phyloP scores from a whole-genome alignment of 176 grass and related monocot genomes.

The Juncus inflexus region DNA sequence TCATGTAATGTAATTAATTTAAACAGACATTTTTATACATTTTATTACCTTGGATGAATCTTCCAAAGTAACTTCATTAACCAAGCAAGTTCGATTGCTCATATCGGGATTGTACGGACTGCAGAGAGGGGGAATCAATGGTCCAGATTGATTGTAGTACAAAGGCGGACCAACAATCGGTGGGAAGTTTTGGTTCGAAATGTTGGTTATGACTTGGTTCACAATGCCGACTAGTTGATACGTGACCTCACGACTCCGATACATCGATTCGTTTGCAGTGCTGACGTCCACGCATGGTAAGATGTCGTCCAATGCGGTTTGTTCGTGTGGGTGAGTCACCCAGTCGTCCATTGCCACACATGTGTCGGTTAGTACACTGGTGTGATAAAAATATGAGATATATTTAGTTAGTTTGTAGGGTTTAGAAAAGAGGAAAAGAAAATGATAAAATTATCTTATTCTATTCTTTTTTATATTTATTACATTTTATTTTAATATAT shows the following conservation, averaged over 20 bases:
- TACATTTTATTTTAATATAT: no score
- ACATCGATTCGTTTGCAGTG: conserved; percentile 67
- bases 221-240: conserved; percentile 72
- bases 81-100: conserved; percentile 38
- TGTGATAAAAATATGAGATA: neutral
- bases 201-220: conserved; percentile 81
- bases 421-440: neutral
- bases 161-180: conserved; percentile 33
- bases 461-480: neutral
- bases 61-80: conserved; percentile 50
- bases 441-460: neutral
- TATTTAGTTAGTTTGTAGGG: neutral
- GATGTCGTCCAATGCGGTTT: conserved; percentile 80
- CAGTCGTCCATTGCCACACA: conserved; percentile 88
- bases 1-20: no score
- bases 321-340: conserved; percentile 62
- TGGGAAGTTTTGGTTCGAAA: conserved; percentile 71
- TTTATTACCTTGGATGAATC: conserved; percentile 45
- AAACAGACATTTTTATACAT: no score
- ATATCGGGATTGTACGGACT: conserved; percentile 63
- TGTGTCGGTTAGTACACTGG: conserved; percentile 73
- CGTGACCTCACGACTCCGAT: conserved; percentile 74
- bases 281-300: conserved; percentile 69
- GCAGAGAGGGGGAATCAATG: conserved; percentile 60
- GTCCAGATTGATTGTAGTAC: conserved; percentile 94